Evolutionary conservation across 345 rosid genomes (phyloP).

Genomic region (Raphanus sativus): DNA sequence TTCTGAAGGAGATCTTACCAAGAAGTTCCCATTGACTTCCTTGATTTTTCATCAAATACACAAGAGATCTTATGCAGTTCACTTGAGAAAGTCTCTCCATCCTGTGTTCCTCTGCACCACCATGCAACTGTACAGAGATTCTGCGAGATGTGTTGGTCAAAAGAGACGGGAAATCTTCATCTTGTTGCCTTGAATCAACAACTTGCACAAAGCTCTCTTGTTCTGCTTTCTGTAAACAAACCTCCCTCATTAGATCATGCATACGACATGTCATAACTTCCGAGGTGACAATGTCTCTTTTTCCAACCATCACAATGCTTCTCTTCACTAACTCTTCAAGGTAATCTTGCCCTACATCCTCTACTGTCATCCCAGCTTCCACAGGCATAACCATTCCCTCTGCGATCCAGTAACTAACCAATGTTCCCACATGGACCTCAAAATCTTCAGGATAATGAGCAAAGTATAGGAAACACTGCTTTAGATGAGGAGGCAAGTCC

Average conservation of each 20-base stretch:
- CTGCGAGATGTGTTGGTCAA: conserved; percentile 32
- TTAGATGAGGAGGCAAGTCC: conserved; percentile 30
- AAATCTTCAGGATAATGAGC: conserved; percentile 38
- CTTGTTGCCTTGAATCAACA: conserved; percentile 12
- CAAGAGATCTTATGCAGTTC: conserved; percentile 34
- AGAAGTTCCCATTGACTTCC: conserved; percentile 26
- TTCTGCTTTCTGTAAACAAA: conserved; percentile 31
- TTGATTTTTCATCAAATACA: conserved; percentile 32
- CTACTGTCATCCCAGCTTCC: conserved; percentile 22
- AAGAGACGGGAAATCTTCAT: conserved; percentile 5
- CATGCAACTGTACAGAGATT: conserved; percentile 32
- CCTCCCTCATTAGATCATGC: conserved; percentile 43
- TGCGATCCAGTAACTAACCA: conserved; percentile 50
- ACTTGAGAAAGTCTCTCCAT: conserved; percentile 12
- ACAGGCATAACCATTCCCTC: conserved; percentile 42
- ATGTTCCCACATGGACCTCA: conserved; percentile 40
- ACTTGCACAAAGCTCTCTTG: conserved; percentile 30
- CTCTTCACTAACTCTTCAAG: conserved; percentile 41
- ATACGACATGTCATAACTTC: conserved; percentile 30
- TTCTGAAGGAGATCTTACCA: conserved; percentile 29
- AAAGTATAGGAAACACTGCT: conserved; percentile 36
- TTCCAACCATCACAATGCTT: conserved; percentile 45
- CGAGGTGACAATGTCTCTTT: conserved; percentile 27
- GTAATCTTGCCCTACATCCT: conserved; percentile 39
- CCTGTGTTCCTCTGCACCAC: conserved; percentile 30